Evolutionary conservation across 2,329 filamentous ascomycete genomes (phyloP), one percentile per base, ranked within the genome.

Genomic region (Hirsutella minnesotensis): DNA sequence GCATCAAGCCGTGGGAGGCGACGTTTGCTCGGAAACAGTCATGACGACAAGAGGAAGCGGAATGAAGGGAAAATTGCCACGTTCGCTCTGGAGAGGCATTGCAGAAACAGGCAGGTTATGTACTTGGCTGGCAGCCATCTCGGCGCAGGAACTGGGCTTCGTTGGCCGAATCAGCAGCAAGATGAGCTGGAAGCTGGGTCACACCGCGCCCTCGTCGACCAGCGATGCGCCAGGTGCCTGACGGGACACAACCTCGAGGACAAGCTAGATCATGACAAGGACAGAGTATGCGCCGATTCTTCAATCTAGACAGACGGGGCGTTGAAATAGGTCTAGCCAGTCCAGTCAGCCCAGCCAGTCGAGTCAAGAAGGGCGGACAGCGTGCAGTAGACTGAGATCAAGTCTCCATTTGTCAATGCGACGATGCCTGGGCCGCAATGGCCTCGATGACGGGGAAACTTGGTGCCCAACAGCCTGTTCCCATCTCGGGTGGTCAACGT

Each of bases 401-500:
- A n/a, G n/a, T n/a, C n/a, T n/a, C n/a, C n/a, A n/a, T n/a, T n/a
- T n/a, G n/a, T n/a, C n/a, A n/a, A n/a, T n/a, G n/a, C n/a, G n/a
- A n/a, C n/a, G n/a, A n/a, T n/a, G n/a, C n/a, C n/a, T n/a, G n/a
- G n/a, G n/a, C n/a, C n/a, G n/a, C n/a, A n/a, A n/a, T n/a, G 16
- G 33, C 15, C 15, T 35, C 8, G 33, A 35, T 9, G 15, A 9
- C 15, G 33, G 33, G 15, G 18, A 19, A 37, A 19, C 18, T 43
- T 43, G 41, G 27, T 43, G 41, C 41, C 41, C 41, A 31, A 43
- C 41, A 19, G 9, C 22, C 19, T 19, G 13, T 41, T 21, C 9
- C 22, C 13, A n/a, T 35, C 15, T 19, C 33, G 15, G 15, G 9
- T 16, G 33, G 33, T 35, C 13, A 9, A 35, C 15, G 33, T 35